Percentiles rank a stretch among this genome's conserved stretches.
phyloP scores from a whole-genome alignment of 768 basidiomycete species.

The Macrolepiota albuminosa region DNA sequence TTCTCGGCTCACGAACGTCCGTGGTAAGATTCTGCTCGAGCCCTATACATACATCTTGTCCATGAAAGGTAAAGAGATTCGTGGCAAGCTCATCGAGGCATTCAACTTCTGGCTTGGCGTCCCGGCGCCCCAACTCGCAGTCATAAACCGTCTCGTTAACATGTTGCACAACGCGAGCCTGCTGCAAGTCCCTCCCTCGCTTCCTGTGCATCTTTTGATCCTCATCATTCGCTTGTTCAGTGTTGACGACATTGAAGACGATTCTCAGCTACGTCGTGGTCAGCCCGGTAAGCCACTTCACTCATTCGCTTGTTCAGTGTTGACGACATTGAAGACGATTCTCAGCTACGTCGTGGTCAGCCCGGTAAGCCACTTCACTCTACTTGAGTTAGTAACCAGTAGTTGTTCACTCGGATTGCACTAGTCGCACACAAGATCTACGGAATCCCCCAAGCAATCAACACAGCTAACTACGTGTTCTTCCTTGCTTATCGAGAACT shows the following conservation, averaged over 20 bases:
- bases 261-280: constrained; percentile 81
- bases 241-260: constrained; percentile 93
- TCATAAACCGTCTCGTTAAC: constrained; percentile 78
- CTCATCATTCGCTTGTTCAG: constrained; percentile 31
- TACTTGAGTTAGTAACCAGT: too few species aligned
- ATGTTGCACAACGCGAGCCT: constrained; percentile 95
- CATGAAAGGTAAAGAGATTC: constrained; percentile 90
- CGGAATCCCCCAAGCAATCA: constrained; percentile 94
- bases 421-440: constrained; percentile 93
- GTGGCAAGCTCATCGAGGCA: constrained; percentile 81
- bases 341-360: constrained; percentile 78
- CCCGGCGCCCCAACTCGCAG: constrained; percentile 58
- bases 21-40: constrained; percentile 44
- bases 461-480: constrained; percentile 95
- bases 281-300: constrained; percentile 59
- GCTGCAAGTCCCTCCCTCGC: constrained; percentile 46
- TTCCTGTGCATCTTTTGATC: too few species aligned
- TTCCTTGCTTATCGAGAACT: constrained; percentile 91
- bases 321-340: constrained; percentile 93
- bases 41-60: constrained; percentile 82
- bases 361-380: constrained; percentile 49
- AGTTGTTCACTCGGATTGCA: neutral
- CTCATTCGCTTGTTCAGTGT: constrained; percentile 43
- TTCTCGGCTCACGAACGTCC: neutral
- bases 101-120: constrained; percentile 93